Percentiles rank a stretch among this genome's conserved stretches.
Evolutionary conservation across 2,329 filamentous ascomycete species (phyloP).

Genomic region (Arthrobotrys sinensis): DNA sequence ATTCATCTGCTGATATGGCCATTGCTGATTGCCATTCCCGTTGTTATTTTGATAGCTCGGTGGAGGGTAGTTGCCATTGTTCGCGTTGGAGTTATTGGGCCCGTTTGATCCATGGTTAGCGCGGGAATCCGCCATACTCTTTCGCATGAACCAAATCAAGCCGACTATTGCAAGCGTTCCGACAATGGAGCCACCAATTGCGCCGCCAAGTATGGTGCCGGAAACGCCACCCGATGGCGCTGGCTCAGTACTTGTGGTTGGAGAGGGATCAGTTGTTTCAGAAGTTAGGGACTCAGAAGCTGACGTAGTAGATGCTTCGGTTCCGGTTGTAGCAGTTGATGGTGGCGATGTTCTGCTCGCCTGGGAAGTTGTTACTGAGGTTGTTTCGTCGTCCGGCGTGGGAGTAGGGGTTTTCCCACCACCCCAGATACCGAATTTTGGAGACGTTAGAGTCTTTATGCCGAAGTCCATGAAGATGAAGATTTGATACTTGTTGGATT

Average conservation of each 20-base stretch:
- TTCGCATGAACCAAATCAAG: conserved; percentile 48
- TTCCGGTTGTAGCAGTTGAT: conserved; percentile 8
- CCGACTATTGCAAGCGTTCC: conserved; percentile 57
- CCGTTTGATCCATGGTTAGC: conserved; percentile 13
- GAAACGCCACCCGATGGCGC: conserved; percentile 22
- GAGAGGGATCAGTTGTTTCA: conserved; percentile 1
- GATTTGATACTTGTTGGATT: conserved; percentile 53
- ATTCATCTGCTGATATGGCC: conserved; percentile 55
- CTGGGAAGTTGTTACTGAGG: conserved; percentile 16
- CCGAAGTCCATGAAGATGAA: conserved; percentile 50
- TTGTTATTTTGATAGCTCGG: conserved; percentile 19
- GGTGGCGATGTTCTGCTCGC: conserved; percentile 35
- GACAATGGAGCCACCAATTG: conserved; percentile 44
- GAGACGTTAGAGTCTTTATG: conserved; percentile 42
- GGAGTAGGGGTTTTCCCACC: conserved; percentile 37
- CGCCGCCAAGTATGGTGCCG: conserved; percentile 27
- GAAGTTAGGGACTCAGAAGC: neutral
- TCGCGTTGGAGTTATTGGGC: neutral
- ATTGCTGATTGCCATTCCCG: conserved; percentile 30
- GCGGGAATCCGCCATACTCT: conserved; percentile 47
- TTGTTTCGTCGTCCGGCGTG: neutral
- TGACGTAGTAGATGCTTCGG: conserved; percentile 16
- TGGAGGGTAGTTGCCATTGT: conserved; percentile 12
- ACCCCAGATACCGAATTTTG: conserved; percentile 51
- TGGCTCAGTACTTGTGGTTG: conserved; percentile 9